Evolutionary conservation across 768 basidiomycete species (phyloP), one percentile per base, ranked within the genome.

Genomic region (Symmetrospora coprosmae): DNA sequence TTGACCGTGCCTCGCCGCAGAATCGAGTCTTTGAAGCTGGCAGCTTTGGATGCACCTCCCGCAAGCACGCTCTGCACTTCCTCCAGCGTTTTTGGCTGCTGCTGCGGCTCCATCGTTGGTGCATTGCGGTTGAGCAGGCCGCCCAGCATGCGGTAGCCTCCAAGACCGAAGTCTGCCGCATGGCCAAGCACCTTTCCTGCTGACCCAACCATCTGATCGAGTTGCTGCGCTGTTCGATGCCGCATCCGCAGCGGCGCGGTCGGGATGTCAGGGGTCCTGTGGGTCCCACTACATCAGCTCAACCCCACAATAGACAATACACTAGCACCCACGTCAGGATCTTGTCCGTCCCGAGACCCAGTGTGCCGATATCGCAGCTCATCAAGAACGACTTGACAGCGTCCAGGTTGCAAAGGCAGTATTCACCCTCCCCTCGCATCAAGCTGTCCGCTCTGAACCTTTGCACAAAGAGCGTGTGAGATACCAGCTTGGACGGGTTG

Each of bases 341-440:
- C 47, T 70, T 72, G 43, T 71, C 72, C 7, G 71, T 50, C 1
- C 66, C 87, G 72, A 66, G 73, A 0, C 79, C 82, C 19, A 86
- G 74, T 1, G 78, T 80, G 7, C 79, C 83, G 58, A 94, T 76
- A 73, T 96, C 89, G 34, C 96, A 88, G 69, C 90, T 87, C 74
- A 92, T 89, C 50, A 96, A 76, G 71, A 96, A 99, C 70, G 96
- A 91, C 1, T 86, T 87, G 4, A 92, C 90, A 11, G 92, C 92
- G 77, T 91, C 82, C 37, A 94, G 76, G 72, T 94, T 97, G 71
- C 96, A 86, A 38, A 92, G 78, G 61, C 90, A 96, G 68, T 90
- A 99, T 47, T 82, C 83, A 67, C 87, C 86, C 69, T 96, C 89
- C 2, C 90, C 90, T 77, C 34, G 82, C 40, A 75, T 62, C 47